Conservation (phyloP, 78 protist species). For the Emiliania huxleyi region DNA sequence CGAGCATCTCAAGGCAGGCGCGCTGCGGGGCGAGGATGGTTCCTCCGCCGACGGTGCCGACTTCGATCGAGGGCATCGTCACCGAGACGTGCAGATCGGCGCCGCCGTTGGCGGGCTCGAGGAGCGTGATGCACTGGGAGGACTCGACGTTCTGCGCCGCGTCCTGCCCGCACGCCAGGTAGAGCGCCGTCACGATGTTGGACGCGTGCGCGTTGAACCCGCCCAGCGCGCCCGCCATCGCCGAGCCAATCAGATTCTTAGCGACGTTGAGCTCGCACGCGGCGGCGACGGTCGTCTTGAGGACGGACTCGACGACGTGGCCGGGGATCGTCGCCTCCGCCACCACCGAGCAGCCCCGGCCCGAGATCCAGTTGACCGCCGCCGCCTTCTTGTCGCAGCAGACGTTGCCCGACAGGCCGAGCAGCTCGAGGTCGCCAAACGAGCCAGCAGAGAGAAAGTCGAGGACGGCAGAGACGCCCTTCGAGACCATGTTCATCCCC, state of each 20-base stretch:
- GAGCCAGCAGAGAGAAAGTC: background rate
- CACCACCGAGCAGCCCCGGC: constrained; percentile 91
- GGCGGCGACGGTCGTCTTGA: constrained; percentile 71
- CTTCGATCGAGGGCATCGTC: constrained; percentile 95
- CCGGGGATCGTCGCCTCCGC: constrained; percentile 81
- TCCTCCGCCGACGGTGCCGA: constrained; percentile 98
- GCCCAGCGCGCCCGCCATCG: constrained; percentile 92
- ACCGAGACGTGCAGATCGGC: constrained; percentile 68
- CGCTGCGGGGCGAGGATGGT: constrained; percentile 85
- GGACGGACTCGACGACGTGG: constrained; percentile 70
- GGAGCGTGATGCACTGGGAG: constrained; percentile 86
- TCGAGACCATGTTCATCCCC: constrained; percentile 95
- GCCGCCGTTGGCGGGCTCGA: constrained; percentile 62
- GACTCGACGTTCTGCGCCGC: constrained; percentile 94
- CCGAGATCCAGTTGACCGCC: constrained; percentile 65
- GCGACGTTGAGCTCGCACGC: constrained; percentile 69
- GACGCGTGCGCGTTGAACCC: constrained; percentile 93
- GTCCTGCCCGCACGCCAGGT: constrained; percentile 91
- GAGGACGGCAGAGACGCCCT: constrained; percentile 67
- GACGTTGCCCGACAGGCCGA: constrained; percentile 73
- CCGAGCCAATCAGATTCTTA: constrained; percentile 93
- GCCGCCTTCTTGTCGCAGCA: constrained; percentile 90
- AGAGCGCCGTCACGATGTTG: constrained; percentile 93
- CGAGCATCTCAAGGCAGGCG: constrained; percentile 73
- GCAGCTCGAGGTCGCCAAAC: constrained; percentile 47